These are phyloP conservation scores for Neurospora sp. DNA, from an alignment of 2,329 filamentous ascomycete species.

Conservation along the genomic window DNA sequence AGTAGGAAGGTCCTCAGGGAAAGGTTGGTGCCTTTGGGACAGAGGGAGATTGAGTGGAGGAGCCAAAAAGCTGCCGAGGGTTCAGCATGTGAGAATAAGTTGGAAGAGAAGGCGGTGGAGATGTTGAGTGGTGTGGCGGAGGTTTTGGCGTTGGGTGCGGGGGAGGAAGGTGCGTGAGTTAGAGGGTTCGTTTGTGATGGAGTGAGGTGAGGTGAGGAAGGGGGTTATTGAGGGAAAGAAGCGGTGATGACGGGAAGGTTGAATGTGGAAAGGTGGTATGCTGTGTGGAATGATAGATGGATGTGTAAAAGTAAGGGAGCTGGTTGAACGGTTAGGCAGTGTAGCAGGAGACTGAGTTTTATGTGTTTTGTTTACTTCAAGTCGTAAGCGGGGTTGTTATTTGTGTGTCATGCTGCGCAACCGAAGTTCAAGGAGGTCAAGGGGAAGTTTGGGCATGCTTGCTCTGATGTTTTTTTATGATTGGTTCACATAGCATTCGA, in stretches of 20 bases:
- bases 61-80: constrained; percentile 26
- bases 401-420: background rate
- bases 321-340: background rate
- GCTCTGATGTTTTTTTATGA: background rate
- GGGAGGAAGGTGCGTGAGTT: constrained; percentile 3
- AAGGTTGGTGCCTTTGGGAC: constrained; percentile 61
- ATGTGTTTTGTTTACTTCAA: background rate
- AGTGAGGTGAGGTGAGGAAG: background rate
- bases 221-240: background rate
- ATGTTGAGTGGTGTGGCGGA: constrained; percentile 46
- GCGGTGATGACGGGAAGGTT: background rate
- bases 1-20: constrained; percentile 60
- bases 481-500: background rate
- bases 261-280: background rate
- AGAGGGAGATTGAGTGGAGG: constrained; percentile 59
- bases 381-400: background rate
- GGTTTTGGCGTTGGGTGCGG: constrained; percentile 8
- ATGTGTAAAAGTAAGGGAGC: background rate
- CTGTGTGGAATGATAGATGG: background rate
- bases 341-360: background rate
- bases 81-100: constrained; percentile 45
- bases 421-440: background rate
- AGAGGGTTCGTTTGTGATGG: background rate
- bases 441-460: background rate
- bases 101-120: constrained; percentile 66